Base-by-base conservation (phyloP, 495 filamentous ascomycete species). In the Aspergillus biplanus region DNA sequence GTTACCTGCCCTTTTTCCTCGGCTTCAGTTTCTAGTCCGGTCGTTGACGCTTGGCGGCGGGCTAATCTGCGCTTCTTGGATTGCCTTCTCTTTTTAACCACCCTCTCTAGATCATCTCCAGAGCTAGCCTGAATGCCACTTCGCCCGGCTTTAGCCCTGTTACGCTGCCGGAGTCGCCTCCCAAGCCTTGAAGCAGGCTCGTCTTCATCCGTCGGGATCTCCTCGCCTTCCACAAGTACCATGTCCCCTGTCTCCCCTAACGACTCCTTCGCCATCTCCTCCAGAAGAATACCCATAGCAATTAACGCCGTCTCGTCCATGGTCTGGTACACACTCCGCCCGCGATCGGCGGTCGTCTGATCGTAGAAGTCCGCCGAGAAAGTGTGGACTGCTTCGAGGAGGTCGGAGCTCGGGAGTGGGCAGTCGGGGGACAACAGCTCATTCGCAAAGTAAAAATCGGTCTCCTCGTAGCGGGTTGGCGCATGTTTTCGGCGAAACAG, bases 301-400 rank as follows among this genome's bases (percentile, higher is more conserved):
- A 97, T 77, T 56, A 97, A 72, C 1, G 92, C 92, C 8, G 90
- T 94, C 75, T 92, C 93, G 69, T 97, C 90, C 85, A 97, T 84
- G 64, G 86, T 92, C 33, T 82, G 76, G 71, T 87, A 86, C 58
- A 87, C 83, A 47, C 82, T 66, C 21, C 69, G 63, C 6, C 73
- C 78, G 7, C 67, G 67, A 37, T 78, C 71, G 7, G 61, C 59
- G 5, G 67, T 73, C 39, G 66, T 72, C 61, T 65, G 75, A 62
- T 71, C 79, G 77, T 94, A 96, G 72, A 87, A 93, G 65, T 89
- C 86, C 33, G 89, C 84, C 0, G 86, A 76, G 71, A 96, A 96
- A 21, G 79, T 74, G 72, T 96, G 93, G 8, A 95, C 75, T 0
- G 87, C 82, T 67, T 89, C 90, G n/a, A 96, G 77, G 54, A 96